A percentile compares a stretch with the other conserved stretches of the same genome.
Evolutionary conservation across 164 flowering plant species (phyloP).

Genomic region (Brasenia schreberi): DNA sequence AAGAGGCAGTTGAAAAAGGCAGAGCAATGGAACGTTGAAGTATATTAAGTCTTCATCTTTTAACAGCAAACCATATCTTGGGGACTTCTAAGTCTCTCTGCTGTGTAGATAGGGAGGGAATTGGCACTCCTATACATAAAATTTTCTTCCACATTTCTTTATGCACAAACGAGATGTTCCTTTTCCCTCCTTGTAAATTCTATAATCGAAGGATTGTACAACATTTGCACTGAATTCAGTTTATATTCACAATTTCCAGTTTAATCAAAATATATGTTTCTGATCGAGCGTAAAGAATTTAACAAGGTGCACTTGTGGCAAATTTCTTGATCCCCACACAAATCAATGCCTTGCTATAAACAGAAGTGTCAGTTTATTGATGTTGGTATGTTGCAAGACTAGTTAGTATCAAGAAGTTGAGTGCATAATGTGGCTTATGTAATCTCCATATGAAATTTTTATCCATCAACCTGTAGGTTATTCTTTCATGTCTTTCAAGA

Average conservation of each 20-base stretch:
- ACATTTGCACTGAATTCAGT: not conserved
- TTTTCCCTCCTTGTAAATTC: slow-evolving; percentile 8
- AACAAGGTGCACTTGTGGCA: too few species aligned
- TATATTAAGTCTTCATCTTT: slow-evolving; percentile 35
- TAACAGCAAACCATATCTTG: not conserved
- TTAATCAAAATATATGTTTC: not conserved
- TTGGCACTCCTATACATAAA: not conserved
- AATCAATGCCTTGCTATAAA: too few species aligned
- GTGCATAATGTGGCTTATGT: too few species aligned
- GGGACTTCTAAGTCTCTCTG: not conserved
- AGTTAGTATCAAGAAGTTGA: too few species aligned
- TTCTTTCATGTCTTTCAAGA: too few species aligned
- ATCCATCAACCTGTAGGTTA: too few species aligned
- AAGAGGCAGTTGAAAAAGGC: slow-evolving; percentile 76
- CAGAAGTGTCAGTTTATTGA: too few species aligned
- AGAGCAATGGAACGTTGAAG: slow-evolving; percentile 99
- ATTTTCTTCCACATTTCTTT: not conserved
- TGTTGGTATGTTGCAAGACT: too few species aligned
- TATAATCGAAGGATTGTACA: slow-evolving; percentile 5
- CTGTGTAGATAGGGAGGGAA: slow-evolving; percentile 16
- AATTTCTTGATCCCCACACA: too few species aligned
- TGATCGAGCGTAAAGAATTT: not conserved
- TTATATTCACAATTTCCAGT: not conserved
- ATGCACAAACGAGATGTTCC: slow-evolving; percentile 5
- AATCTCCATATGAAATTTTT: too few species aligned